Evolutionary conservation across 1,139 yeast species (phyloP), one percentile per base, ranked within the genome.

Genomic region (Suhomyces chickasaworum): DNA sequence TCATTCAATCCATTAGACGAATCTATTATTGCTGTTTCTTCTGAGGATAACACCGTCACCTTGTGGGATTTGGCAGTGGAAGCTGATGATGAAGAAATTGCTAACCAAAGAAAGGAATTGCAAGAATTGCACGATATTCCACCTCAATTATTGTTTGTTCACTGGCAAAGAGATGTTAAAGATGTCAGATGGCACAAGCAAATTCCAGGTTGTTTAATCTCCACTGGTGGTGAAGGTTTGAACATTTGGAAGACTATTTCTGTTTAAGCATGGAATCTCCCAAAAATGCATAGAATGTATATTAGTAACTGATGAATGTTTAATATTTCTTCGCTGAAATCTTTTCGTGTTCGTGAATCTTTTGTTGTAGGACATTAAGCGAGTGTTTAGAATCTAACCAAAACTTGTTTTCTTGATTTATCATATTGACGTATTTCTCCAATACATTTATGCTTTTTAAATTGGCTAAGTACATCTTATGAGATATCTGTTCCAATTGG

Each of bases 121-220:
- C 83, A 84, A 58, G 97, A 89, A 57, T 75, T 93, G 56, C 86
- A 84, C 55, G 95, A 88, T 58, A 89, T 93, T 55, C 99, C 99
- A 30, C 95, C 98, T 21, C 99, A 93, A 68, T 78, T 95, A 60
- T 76, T 93, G 64, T 93, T 93, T 73, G 96, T 93, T 41, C 99
- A 93, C 65, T 93, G 98, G 98, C 99, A 95, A 73, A 84, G 85
- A 59, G 95, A 91, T 61, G 97, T 93, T 45, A 93, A 93, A 73
- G 99, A 93, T 65, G 97, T 91, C 37, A 89, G 96, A 69, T 93
- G 99, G 98, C 97, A 93, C 68, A 82, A 75, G 61, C 99, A 95
- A 71, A 89, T 95, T 52, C 99, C 99, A 4, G 99, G 99, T 39
- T 86, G 95, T 58, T 77, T 95, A 64, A 89, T 90, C 13, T 85